phyloP scores from a whole-genome alignment of 2,329 filamentous ascomycete species.

The Akanthomyces dipterigenus region DNA sequence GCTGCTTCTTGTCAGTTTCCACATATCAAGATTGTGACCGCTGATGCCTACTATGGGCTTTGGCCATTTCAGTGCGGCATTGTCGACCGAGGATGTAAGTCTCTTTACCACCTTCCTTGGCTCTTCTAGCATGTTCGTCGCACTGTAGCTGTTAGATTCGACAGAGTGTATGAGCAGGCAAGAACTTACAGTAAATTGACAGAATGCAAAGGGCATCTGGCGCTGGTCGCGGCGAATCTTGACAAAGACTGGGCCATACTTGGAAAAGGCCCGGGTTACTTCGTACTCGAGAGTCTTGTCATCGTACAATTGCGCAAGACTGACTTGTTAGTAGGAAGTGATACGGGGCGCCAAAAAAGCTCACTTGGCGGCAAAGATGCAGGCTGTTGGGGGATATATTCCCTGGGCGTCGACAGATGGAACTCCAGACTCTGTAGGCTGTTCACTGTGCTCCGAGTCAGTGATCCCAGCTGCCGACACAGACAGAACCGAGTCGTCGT shows the following conservation, averaged over 20 bases:
- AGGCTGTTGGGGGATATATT: constrained; percentile 47
- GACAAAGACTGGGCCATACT: constrained; percentile 51
- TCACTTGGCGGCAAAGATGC: constrained; percentile 62
- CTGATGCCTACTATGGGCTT: constrained; percentile 45
- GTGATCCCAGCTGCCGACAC: neutral
- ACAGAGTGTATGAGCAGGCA: neutral
- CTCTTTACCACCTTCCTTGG: constrained; percentile 41
- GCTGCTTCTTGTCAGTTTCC: constrained; percentile 27
- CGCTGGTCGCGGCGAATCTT: constrained; percentile 54
- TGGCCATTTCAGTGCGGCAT: constrained; percentile 54
- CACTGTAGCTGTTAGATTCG: constrained; percentile 27
- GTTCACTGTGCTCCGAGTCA: neutral
- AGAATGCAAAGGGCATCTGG: constrained; percentile 59
- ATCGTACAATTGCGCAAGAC: constrained; percentile 43
- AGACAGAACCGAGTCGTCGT: neutral
- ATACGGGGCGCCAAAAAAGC: constrained; percentile 16
- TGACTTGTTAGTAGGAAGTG: constrained; percentile 22
- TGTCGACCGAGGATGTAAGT: constrained; percentile 46
- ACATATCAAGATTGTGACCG: constrained; percentile 17
- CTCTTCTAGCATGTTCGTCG: constrained; percentile 40
- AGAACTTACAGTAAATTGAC: constrained; percentile 51
- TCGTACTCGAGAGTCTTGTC: constrained; percentile 46
- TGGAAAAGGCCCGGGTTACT: constrained; percentile 45
- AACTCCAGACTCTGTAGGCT: neutral
- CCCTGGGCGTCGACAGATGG: constrained; percentile 31